Percentiles rank a stretch among this genome's conserved stretches.
Evolutionary conservation across 2,329 filamentous ascomycete species (phyloP).

Genomic region (Alternaria arbusti): DNA sequence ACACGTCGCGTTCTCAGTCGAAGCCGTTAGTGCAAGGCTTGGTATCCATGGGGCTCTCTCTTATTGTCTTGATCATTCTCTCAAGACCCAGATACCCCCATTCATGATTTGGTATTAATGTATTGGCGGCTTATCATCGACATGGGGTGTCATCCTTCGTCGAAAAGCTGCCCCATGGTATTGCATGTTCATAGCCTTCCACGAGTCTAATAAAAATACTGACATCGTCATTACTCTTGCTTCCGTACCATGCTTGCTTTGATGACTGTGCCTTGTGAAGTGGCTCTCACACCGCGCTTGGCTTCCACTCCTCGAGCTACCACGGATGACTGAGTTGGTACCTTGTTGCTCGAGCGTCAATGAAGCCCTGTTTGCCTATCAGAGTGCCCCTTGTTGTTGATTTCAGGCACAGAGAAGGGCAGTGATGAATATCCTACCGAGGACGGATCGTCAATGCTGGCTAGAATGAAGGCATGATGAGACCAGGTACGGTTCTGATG

Average conservation of each 20-base stretch:
- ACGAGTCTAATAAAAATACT: constrained; percentile 22
- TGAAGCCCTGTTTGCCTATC: not conserved
- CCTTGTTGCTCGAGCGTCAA: not conserved
- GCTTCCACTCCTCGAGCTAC: not conserved
- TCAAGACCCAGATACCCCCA: constrained; percentile 3
- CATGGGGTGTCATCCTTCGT: constrained; percentile 10
- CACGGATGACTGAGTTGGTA: not conserved
- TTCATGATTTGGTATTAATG: constrained; percentile 9
- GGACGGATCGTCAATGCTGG: not conserved
- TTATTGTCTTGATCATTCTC: constrained; percentile 7
- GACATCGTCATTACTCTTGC: constrained; percentile 7
- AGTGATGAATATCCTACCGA: not conserved
- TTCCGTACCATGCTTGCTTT: not conserved
- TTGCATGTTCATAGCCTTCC: constrained; percentile 23
- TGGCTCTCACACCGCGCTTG: not conserved
- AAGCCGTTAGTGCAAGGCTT: constrained; percentile 15
- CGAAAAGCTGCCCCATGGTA: constrained; percentile 16
- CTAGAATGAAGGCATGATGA: not conserved
- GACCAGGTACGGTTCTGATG: not conserved
- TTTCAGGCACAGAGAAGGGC: not conserved
- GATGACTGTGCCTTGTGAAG: not conserved
- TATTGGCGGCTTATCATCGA: constrained; percentile 15
- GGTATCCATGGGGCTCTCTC: constrained; percentile 5
- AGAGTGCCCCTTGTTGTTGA: not conserved
- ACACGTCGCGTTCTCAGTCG: constrained; percentile 4